Conservation (phyloP, 805 yeast species). For the Yamadazyma sp. region DNA sequence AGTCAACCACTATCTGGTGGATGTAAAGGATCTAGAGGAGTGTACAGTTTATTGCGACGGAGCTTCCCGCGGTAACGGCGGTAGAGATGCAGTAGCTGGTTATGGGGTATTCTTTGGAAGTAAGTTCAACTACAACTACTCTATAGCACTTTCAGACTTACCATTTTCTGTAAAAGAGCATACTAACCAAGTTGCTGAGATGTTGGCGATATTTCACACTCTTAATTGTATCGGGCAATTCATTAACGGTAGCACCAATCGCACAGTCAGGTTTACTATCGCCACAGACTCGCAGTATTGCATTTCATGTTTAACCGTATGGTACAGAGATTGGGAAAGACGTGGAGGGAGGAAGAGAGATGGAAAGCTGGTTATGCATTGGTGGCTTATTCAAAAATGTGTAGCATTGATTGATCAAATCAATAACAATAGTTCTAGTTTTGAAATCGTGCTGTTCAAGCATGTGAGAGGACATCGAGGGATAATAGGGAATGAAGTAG, state of each 20-base stretch:
- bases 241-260: background rate
- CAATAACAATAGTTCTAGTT: constrained; percentile 30
- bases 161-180: constrained; percentile 30
- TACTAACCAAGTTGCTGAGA: constrained; percentile 82
- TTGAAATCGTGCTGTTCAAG: constrained; percentile 38
- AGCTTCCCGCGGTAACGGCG: constrained; percentile 64
- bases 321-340: constrained; percentile 43
- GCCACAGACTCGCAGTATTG: constrained; percentile 73
- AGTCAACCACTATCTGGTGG: no score
- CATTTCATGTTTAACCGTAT: constrained; percentile 52
- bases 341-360: constrained; percentile 53
- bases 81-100: constrained; percentile 41
- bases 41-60: constrained; percentile 71
- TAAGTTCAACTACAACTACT: constrained; percentile 15
- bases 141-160: constrained; percentile 36
- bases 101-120: constrained; percentile 62
- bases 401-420: constrained; percentile 32
- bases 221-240: background rate
- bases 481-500: constrained; percentile 67
- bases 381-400: constrained; percentile 47
- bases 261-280: constrained; percentile 31
- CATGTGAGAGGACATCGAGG: constrained; percentile 80
- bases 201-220: constrained; percentile 54
- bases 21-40: no score
- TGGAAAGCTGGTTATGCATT: constrained; percentile 50